Evolutionary conservation across 75 land plant genomes (phyloP).

Genomic region (Adiantum capillusveneris): DNA sequence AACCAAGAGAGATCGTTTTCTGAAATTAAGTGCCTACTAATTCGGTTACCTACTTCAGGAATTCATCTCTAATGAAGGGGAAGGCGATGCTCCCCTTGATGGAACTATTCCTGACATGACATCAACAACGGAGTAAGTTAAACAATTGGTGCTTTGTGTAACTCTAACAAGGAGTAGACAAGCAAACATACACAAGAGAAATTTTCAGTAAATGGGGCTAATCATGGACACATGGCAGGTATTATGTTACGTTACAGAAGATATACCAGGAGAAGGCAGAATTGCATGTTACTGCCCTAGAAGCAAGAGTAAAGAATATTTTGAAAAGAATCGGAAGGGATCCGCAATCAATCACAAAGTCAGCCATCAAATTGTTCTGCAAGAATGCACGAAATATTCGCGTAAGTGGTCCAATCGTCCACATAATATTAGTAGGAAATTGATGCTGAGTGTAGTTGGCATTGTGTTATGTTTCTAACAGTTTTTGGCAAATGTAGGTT

Average conservation of each 20-base stretch:
- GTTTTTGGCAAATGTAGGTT: conserved; percentile 38
- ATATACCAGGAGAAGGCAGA: conserved; percentile 93
- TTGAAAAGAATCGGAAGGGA: conserved; percentile 79
- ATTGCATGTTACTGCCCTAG: conserved; percentile 60
- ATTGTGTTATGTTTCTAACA: no score
- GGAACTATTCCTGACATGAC: conserved; percentile 98
- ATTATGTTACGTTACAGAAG: conserved; percentile 71
- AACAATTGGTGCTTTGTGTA: neutral
- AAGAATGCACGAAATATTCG: conserved; percentile 75
- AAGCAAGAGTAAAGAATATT: conserved; percentile 46
- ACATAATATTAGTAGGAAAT: no score
- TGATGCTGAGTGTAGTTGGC: no score
- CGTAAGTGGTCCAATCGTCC: conserved; percentile 47
- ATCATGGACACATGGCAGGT: conserved; percentile 28
- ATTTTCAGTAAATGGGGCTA: no score
- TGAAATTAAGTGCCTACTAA: no score
- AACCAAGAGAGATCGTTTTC: no score
- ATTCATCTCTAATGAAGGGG: conserved; percentile 85
- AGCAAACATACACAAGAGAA: no score
- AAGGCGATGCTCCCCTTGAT: conserved; percentile 91
- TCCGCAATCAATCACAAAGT: conserved; percentile 57
- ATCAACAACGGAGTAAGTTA: conserved; percentile 94
- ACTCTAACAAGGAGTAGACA: no score
- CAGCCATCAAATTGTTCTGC: conserved; percentile 73
- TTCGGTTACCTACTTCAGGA: conserved; percentile 41